These are phyloP conservation scores for Trichosporon sp. DNA, from an alignment of 1,284 basidiomycete genomes.

Conservation along the genomic window DNA sequence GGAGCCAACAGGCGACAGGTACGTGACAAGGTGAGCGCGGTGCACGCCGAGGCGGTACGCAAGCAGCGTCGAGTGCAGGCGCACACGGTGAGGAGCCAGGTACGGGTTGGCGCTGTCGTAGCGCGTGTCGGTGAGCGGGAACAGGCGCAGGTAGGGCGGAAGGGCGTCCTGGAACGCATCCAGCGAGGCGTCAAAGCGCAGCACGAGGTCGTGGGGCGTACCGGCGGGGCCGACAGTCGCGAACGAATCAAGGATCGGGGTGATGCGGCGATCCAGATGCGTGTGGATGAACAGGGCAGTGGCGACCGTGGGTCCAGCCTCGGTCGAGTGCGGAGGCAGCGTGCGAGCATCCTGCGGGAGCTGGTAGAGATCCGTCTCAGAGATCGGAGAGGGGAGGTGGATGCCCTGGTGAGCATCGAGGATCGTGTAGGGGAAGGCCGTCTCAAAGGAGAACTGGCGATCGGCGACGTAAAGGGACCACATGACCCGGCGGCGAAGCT, in stretches of 20 bases:
- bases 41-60: conserved; percentile 47
- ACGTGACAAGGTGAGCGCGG: conserved; percentile 43
- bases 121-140: conserved; percentile 47
- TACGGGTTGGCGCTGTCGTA: conserved; percentile 46
- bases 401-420: conserved; percentile 49
- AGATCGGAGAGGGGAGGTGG: conserved; percentile 48
- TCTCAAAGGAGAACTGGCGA: conserved; percentile 48
- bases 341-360: conserved; percentile 37
- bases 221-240: conserved; percentile 44
- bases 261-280: conserved; percentile 47
- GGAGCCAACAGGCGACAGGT: conserved; percentile 42
- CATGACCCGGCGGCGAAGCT: conserved; percentile 50
- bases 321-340: conserved; percentile 43
- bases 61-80: conserved; percentile 45
- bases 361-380: conserved; percentile 49
- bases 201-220: conserved; percentile 44
- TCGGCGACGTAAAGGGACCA: conserved; percentile 52
- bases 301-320: conserved; percentile 43
- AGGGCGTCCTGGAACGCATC: conserved; percentile 50
- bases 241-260: conserved; percentile 49
- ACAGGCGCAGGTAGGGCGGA: conserved; percentile 50
- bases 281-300: conserved; percentile 51
- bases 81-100: conserved; percentile 47
- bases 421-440: conserved; percentile 52
- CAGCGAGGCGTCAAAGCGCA: conserved; percentile 47